These are phyloP conservation scores for Aspergillus sp. DNA, from an alignment of 2,329 filamentous ascomycete species.

Conservation along the genomic window DNA sequence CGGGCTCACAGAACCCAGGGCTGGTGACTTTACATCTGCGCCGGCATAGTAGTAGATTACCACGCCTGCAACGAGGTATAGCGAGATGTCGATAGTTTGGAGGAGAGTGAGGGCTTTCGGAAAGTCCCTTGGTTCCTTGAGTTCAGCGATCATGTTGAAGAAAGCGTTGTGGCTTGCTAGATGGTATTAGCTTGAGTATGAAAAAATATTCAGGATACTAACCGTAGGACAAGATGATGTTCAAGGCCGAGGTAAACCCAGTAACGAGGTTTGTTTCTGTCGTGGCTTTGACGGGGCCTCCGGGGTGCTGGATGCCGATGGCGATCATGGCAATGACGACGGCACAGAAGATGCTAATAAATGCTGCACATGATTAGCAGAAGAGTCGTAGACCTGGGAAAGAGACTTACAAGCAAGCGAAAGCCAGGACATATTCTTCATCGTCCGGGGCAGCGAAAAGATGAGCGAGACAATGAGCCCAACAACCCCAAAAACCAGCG, in stretches of 20 bases:
- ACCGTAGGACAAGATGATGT: slow-evolving; percentile 74
- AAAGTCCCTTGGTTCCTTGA: slow-evolving; percentile 64
- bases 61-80: slow-evolving; percentile 69
- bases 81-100: slow-evolving; percentile 61
- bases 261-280: slow-evolving; percentile 54
- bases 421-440: slow-evolving; percentile 65
- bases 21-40: slow-evolving; percentile 64
- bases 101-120: slow-evolving; percentile 66
- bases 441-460: slow-evolving; percentile 64
- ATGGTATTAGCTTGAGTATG: background rate
- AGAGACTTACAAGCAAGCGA: slow-evolving; percentile 56
- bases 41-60: slow-evolving; percentile 73
- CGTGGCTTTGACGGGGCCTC: slow-evolving; percentile 41
- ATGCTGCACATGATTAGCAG: slow-evolving; percentile 48
- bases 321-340: slow-evolving; percentile 70
- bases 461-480: slow-evolving; percentile 63
- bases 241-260: slow-evolving; percentile 66
- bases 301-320: slow-evolving; percentile 59
- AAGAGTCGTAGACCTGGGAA: background rate
- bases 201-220: slow-evolving; percentile 20
- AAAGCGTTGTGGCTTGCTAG: slow-evolving; percentile 66
- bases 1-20: slow-evolving; percentile 64
- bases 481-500: slow-evolving; percentile 65
- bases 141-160: slow-evolving; percentile 68
- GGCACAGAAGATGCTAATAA: slow-evolving; percentile 65